phyloP scores from a whole-genome alignment of 805 yeast genomes.

The Zygoascus biomembranicola region DNA sequence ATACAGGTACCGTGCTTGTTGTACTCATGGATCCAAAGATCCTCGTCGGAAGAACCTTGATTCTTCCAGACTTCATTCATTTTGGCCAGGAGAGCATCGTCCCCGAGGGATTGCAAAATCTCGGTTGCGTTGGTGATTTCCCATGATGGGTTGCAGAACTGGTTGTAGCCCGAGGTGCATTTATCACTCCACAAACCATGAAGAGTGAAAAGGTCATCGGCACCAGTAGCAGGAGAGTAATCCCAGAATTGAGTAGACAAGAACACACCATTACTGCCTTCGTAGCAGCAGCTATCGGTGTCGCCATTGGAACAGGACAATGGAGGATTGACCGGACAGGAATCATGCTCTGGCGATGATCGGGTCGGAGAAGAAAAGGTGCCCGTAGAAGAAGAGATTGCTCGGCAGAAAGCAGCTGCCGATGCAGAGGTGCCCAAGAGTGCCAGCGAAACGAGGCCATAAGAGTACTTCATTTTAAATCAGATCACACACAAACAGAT shows the following conservation, averaged over 20 bases:
- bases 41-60: conserved; percentile 55
- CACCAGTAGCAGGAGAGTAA: conserved; percentile 65
- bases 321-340: conserved; percentile 29
- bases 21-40: conserved; percentile 84
- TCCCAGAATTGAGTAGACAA: conserved; percentile 93
- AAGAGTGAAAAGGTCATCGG: conserved; percentile 60
- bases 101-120: conserved; percentile 34
- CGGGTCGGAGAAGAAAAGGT: conserved; percentile 11
- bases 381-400: conserved; percentile 4
- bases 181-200: conserved; percentile 89
- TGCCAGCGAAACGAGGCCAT: not conserved
- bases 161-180: conserved; percentile 75
- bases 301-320: conserved; percentile 22
- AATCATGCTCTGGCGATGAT: conserved; percentile 18
- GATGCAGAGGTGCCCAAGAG: not conserved
- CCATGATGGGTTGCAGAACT: conserved; percentile 61
- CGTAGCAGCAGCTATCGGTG: conserved; percentile 70
- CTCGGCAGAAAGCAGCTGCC: not conserved
- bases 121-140: conserved; percentile 43
- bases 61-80: conserved; percentile 69
- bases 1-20: conserved; percentile 94
- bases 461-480: not conserved
- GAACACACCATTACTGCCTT: conserved; percentile 76
- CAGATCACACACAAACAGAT: no score
- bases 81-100: conserved; percentile 43